phyloP scores from a whole-genome alignment of 2,329 filamentous ascomycete genomes.

The Venturia carpophila region DNA sequence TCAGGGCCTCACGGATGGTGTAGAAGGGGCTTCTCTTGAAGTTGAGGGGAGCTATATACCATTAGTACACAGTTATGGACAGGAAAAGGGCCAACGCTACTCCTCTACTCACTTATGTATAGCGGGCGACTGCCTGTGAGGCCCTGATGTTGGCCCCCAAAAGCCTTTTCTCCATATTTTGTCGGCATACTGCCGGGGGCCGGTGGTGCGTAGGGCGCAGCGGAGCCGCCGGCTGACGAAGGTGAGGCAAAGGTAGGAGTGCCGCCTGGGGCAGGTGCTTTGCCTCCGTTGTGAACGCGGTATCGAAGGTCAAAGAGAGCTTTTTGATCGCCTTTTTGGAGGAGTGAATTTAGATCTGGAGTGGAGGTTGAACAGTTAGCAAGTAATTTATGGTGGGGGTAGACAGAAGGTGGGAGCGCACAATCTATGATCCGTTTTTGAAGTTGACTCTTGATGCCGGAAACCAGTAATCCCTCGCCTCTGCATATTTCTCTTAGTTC shows the following conservation, averaged over 20 bases:
- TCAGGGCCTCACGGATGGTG: conserved; percentile 56
- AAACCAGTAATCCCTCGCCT: conserved; percentile 64
- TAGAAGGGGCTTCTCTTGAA: conserved; percentile 86
- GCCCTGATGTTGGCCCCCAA: conserved; percentile 2
- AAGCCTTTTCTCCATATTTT: conserved; percentile 9
- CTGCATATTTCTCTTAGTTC: conserved; percentile 72
- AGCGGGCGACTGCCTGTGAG: background rate
- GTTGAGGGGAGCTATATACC: conserved; percentile 35
- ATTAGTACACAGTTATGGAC: conserved; percentile 20
- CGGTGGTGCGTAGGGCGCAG: background rate
- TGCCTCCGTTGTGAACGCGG: conserved; percentile 10
- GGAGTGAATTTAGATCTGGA: conserved; percentile 7
- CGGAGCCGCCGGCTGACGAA: background rate
- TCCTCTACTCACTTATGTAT: conserved; percentile 23
- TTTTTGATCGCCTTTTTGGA: conserved; percentile 9
- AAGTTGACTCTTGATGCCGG: conserved; percentile 76
- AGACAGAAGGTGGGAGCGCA: conserved; percentile 41
- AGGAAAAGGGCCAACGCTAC: conserved; percentile 14
- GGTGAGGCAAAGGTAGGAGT: background rate
- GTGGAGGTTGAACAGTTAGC: background rate
- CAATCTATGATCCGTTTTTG: conserved; percentile 70
- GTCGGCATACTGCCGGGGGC: conserved; percentile 1
- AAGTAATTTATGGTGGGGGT: background rate
- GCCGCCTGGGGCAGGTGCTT: background rate
- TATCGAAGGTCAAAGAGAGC: background rate